Base-by-base conservation (phyloP, 805 yeast genomes). In the Pachysolen tannophilus region DNA sequence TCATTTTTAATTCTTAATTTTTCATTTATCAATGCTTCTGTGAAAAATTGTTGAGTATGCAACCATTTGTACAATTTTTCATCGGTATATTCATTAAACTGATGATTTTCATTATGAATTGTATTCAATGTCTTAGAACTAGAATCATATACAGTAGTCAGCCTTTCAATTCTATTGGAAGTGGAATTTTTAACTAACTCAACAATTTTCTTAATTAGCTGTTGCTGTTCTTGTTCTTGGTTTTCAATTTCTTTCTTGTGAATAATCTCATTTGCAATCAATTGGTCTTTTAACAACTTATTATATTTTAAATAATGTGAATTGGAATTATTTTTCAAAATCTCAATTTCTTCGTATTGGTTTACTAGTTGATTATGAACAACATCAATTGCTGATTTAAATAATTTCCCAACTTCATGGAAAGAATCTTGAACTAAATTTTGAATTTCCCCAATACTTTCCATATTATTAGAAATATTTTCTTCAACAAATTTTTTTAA, bases 201-300 rank as follows among this genome's bases (percentile, higher is more conserved):
- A 17, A 28, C 14, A 16, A 34, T 30, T 28, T 28, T 23, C 3
- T 20, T 9, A 11, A 29, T 25, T 9, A 34, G 33, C 13, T 7
- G 4, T 5, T 24, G 19, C 18, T 20, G 23, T 28, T 34, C 32
- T 9, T 23, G 11, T 13, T 34, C 25, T 14, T 34, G 37, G 10
- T 9, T 9, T 17, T 23, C 21, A 6, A 29, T 19, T 10, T 44
- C 35, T 10, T 39, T 40, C n/a, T 27, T 29, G 7, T 30, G 26
- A 4, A 38, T 29, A 2, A 10, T 6, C 9, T 26, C 20, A 6
- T 15, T 25, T 10, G 13, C 20, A 3, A 5, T 13, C 6, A 26
- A 25, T 11, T 6, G 13, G 8, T n/a, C 13, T 16, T 32, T 9
- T 13, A 32, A 26, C 2, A 6, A 8, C n/a, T 31, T 16, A n/a